phyloP scores from a whole-genome alignment of 1,284 basidiomycete species.

The Tausonia pullulans region DNA sequence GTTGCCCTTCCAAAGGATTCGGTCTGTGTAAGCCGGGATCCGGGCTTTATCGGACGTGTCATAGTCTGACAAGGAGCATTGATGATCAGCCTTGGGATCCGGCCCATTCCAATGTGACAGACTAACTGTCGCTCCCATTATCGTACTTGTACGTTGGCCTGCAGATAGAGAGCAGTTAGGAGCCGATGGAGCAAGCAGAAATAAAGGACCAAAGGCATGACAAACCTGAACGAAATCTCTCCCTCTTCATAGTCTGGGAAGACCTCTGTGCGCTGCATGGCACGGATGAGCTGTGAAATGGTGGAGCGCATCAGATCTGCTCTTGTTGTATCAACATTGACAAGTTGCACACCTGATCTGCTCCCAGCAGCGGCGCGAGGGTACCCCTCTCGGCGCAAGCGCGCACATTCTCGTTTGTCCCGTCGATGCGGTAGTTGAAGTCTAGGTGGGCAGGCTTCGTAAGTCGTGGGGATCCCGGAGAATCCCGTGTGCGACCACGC shows the following conservation, averaged over 20 bases:
- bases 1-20: slow-evolving; percentile 72
- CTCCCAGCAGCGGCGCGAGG: slow-evolving; percentile 59
- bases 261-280: slow-evolving; percentile 55
- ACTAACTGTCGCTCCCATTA: slow-evolving; percentile 43
- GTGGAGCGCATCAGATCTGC: not conserved
- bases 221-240: slow-evolving; percentile 58
- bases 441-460: not conserved
- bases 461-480: too few relatives aligned
- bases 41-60: slow-evolving; percentile 94
- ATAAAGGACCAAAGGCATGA: slow-evolving; percentile 1
- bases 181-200: not conserved
- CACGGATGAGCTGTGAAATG: slow-evolving; percentile 49
- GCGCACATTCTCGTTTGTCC: slow-evolving; percentile 71
- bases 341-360: slow-evolving; percentile 59
- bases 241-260: slow-evolving; percentile 84
- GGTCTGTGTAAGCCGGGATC: slow-evolving; percentile 74
- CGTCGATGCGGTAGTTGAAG: slow-evolving; percentile 79
- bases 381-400: slow-evolving; percentile 50
- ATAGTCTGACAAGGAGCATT: slow-evolving; percentile 41
- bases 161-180: not conserved
- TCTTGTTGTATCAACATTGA: too few relatives aligned
- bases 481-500: not conserved
- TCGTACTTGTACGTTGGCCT: slow-evolving; percentile 40
- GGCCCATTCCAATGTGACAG: not conserved
- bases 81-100: not conserved